Base-by-base conservation (phyloP, 2,329 filamentous ascomycete species). In the Xylariaceae sp. region DNA sequence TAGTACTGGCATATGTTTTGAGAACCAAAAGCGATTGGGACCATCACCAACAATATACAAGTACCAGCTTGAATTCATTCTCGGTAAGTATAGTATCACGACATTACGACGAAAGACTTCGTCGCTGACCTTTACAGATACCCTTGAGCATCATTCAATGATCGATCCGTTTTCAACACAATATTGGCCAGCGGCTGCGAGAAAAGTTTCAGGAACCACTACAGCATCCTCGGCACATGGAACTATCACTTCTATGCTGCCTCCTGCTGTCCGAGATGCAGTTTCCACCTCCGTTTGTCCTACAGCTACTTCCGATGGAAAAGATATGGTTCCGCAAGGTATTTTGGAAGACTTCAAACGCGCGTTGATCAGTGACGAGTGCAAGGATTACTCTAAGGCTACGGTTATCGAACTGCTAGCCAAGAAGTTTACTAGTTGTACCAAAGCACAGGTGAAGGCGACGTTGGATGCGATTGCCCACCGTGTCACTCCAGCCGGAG, bases 121-220 rank as follows among this genome's bases (percentile, higher is more conserved):
- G 23, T 45, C 65, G 23, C 64, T 63, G 50, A 67, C 52, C n/a
- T 41, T 11, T 49, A 7, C 58, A 81, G 79, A 77, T 48, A 67
- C 69, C 51, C 73, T 84, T 11, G 73, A 80, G 30, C 74, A 70
- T 72, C 85, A 72, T 41, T 70, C 71, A 41, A 69, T 72, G 6
- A 93, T 99, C 59, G 87, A 99, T 66, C 94, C 94, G 0, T 95
- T 93, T 68, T 92, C 91, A 0, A 84, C 84, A 0, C 72, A 77
- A 0, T 97, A 97, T 71, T 97, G 94, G 94, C 60, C 64, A 16
- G 13, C 46, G 11, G 73, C 78, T 24, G 60, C 73, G 2, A 75
- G 76, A 51, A 66, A 65, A 44, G 43, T 23, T 15, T 74, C 72
- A 33, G 45, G n/a, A 53, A 59, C 46, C 23, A 35, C 47, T 29